Base-by-base conservation (phyloP, 225 moss, liverwort and hornwort species). In the Antitrichia curtipendula region DNA sequence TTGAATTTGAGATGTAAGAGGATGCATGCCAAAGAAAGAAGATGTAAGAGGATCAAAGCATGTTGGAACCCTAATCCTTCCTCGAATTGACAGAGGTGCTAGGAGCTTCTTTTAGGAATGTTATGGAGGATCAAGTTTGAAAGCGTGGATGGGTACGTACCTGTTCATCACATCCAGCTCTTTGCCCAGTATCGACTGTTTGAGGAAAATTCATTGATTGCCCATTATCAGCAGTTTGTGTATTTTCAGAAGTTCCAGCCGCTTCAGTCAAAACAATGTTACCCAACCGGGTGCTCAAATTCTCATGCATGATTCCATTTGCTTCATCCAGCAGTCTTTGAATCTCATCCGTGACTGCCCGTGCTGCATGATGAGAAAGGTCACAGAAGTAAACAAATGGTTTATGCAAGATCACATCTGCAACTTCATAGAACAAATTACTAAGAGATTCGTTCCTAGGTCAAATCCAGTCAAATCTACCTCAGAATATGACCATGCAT, bases 271-370 rank as follows among this genome's bases (percentile, higher is more conserved):
- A 75, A 74, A 57, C 60, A 84, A 89, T 80, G 87, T 81, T 89
- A 57, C 81, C 89, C 89, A 92, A 79, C 69, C 74, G 69, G 23
- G 78, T 56, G 84, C 87, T 91, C 84, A 94, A 82, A 86, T 92
- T 86, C 72, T 94, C 94, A 41, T 92, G 91, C 92, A 94, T 91
- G 73, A 90, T 86, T 84, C 86, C 88, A 84, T 92, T 91, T 74
- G 94, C 90, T 89, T 92, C 91, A 58, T 86, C 88, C 89, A 92
- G 74, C 74, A 92, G 79, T 61, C 84, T 81, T 52, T 89, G 90
- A 41, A 91, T 88, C 84, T 90, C 94, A 81, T 89, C 91, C 81
- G 92, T 90, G 78, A 91, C 88, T 82, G 63, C 81, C 17, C 85
- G 91, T 34, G 92, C 94, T 94, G 88, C 66, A 89, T 65, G 50